Evolutionary conservation across 2,329 filamentous ascomycete genomes (phyloP).

Genomic region (Colletotrichum musicola): DNA sequence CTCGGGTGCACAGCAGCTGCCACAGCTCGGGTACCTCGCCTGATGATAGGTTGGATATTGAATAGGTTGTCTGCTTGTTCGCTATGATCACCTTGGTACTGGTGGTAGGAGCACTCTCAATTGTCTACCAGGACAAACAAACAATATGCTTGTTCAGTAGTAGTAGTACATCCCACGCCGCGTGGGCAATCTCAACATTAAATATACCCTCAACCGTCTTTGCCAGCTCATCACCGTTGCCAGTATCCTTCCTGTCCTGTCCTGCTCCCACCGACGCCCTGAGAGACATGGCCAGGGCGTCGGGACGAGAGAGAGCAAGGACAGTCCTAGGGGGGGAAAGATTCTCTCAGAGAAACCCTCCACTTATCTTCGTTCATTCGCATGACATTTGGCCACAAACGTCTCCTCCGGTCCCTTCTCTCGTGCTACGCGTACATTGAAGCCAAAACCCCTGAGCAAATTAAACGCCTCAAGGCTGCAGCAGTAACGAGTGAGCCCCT

Average conservation of each 20-base stretch:
- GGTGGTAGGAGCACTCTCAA: too few relatives aligned
- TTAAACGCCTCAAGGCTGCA: constrained; percentile 27
- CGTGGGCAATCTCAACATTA: constrained; percentile 32
- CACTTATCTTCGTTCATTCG: constrained; percentile 20
- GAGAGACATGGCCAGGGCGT: constrained; percentile 24
- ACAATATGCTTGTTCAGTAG: too few relatives aligned
- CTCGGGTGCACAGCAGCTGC: too few relatives aligned
- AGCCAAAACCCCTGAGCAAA: constrained; percentile 18
- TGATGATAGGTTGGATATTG: too few relatives aligned
- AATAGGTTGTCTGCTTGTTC: too few relatives aligned
- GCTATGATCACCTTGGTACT: too few relatives aligned
- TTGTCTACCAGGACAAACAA: too few relatives aligned
- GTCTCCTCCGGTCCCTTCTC: constrained; percentile 14
- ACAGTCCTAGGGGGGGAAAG: too few relatives aligned
- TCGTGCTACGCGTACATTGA: constrained; percentile 34
- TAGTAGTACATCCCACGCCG: constrained; percentile 6
- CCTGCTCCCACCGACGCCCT: constrained; percentile 1
- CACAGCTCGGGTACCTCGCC: too few relatives aligned
- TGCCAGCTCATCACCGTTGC: constrained; percentile 17
- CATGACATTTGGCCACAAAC: constrained; percentile 18
- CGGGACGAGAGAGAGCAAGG: not conserved
- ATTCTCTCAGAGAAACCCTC: not conserved
- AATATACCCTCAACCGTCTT: constrained; percentile 19
- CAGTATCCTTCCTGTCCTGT: not conserved
- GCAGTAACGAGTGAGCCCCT: constrained; percentile 14